A percentile compares a stretch with the other conserved stretches of the same genome.
phyloP scores from a whole-genome alignment of 257 asterid species.

The Solanum neorickii region DNA sequence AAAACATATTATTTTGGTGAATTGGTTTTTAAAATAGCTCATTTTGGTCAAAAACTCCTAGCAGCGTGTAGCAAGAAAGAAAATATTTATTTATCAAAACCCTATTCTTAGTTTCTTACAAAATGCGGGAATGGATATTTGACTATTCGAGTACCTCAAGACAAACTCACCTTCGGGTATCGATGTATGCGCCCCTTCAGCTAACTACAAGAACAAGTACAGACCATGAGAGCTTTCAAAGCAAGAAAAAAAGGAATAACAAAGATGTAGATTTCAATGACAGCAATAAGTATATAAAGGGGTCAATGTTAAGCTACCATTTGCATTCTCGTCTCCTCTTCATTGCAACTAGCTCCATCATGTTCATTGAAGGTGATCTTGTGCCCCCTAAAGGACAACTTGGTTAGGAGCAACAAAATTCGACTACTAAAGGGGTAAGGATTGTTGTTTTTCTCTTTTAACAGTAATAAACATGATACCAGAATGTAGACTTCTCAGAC shows the following conservation, averaged over 20 bases:
- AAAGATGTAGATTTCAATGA: background rate
- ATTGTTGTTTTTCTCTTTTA: background rate
- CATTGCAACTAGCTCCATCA: constrained; percentile 24
- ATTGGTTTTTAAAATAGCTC: too few relatives aligned
- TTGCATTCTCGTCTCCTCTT: constrained; percentile 30
- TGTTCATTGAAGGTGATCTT: constrained; percentile 32
- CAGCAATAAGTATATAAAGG: constrained; percentile 4
- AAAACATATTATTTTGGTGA: too few relatives aligned
- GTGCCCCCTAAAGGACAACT: constrained; percentile 27
- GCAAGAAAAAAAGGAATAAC: background rate
- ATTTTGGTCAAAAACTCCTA: too few relatives aligned
- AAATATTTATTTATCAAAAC: background rate
- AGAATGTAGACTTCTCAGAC: background rate
- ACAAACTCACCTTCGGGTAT: constrained; percentile 59
- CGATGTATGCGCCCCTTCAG: constrained; percentile 28
- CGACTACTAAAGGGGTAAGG: background rate
- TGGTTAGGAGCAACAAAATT: background rate
- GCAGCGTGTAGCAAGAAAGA: background rate
- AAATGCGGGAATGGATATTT: background rate
- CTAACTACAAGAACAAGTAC: constrained; percentile 29
- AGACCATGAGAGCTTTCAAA: background rate
- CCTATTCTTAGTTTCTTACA: background rate
- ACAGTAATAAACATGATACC: background rate
- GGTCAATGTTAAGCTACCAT: constrained; percentile 22
- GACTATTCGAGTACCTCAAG: constrained; percentile 5